These are phyloP conservation scores for Glycine soja DNA, from an alignment of 306 rosid species.

Conservation along the genomic window DNA sequence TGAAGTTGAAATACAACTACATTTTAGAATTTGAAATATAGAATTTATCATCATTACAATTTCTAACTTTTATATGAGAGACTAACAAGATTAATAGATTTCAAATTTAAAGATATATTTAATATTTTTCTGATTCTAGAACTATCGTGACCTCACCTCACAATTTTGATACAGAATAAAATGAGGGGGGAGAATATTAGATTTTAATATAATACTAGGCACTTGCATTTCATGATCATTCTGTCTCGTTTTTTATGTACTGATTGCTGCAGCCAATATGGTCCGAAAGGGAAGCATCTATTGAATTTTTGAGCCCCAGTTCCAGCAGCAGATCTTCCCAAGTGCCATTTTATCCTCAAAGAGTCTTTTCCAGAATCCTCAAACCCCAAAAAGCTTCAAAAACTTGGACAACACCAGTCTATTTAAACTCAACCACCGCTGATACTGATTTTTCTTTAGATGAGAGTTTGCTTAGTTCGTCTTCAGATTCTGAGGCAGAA, in stretches of 20 bases:
- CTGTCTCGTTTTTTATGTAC: background rate
- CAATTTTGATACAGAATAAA: too few relatives aligned
- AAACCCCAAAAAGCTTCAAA: slow-evolving; percentile 44
- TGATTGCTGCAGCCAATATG: slow-evolving; percentile 80
- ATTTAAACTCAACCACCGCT: slow-evolving; percentile 48
- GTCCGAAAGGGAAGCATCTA: slow-evolving; percentile 68
- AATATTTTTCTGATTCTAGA: too few relatives aligned
- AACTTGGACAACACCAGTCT: slow-evolving; percentile 45
- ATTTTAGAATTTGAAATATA: too few relatives aligned
- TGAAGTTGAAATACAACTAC: too few relatives aligned
- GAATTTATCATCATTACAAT: too few relatives aligned
- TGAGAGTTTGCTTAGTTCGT: slow-evolving; percentile 51
- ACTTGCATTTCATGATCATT: slow-evolving; percentile 23
- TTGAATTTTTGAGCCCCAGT: slow-evolving; percentile 53
- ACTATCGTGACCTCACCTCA: too few relatives aligned
- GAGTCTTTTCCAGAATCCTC: slow-evolving; percentile 57
- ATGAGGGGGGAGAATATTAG: too few relatives aligned
- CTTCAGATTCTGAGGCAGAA: slow-evolving; percentile 71
- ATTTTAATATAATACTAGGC: slow-evolving; percentile 4
- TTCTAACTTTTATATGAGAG: too few relatives aligned
- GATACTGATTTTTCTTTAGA: slow-evolving; percentile 57
- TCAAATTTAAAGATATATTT: too few relatives aligned
- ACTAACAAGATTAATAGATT: too few relatives aligned
- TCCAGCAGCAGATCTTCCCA: slow-evolving; percentile 49
- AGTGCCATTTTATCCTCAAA: slow-evolving; percentile 59